These are phyloP conservation scores for Fonsecaea pugnacius DNA, from an alignment of 2,329 filamentous ascomycete genomes.

Conservation along the genomic window DNA sequence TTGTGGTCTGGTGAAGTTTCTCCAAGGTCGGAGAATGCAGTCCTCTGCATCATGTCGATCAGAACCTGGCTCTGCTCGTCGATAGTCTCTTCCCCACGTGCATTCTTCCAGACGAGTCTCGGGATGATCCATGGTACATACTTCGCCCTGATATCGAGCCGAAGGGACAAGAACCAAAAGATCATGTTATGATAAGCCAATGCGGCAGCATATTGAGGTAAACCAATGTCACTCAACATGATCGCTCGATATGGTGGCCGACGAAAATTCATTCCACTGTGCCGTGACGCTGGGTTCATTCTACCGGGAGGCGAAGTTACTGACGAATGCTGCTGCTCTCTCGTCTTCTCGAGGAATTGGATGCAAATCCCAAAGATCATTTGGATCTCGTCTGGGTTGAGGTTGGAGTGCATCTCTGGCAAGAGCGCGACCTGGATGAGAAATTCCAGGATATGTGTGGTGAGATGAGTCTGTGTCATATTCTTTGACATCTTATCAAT, in stretches of 20 bases:
- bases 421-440: constrained; percentile 85
- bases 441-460: constrained; percentile 94
- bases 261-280: constrained; percentile 33
- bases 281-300: constrained; percentile 32
- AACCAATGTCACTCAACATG: constrained; percentile 65
- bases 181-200: constrained; percentile 93
- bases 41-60: constrained; percentile 91
- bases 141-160: constrained; percentile 78
- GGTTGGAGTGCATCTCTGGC: constrained; percentile 82
- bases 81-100: constrained; percentile 71
- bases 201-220: constrained; percentile 92
- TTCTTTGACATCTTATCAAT: constrained; percentile 94
- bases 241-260: constrained; percentile 40
- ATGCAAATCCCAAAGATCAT: constrained; percentile 96
- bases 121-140: constrained; percentile 90
- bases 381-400: constrained; percentile 88
- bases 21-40: constrained; percentile 81
- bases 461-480: constrained; percentile 88
- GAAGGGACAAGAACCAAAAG: constrained; percentile 94
- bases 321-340: constrained; percentile 57
- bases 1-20: constrained; percentile 56
- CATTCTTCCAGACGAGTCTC: constrained; percentile 77
- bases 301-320: constrained; percentile 36
- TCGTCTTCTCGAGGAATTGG: constrained; percentile 85
- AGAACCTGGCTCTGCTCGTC: constrained; percentile 95